phyloP scores from a whole-genome alignment of 129 eudicot species.

The Arctium lappa region DNA sequence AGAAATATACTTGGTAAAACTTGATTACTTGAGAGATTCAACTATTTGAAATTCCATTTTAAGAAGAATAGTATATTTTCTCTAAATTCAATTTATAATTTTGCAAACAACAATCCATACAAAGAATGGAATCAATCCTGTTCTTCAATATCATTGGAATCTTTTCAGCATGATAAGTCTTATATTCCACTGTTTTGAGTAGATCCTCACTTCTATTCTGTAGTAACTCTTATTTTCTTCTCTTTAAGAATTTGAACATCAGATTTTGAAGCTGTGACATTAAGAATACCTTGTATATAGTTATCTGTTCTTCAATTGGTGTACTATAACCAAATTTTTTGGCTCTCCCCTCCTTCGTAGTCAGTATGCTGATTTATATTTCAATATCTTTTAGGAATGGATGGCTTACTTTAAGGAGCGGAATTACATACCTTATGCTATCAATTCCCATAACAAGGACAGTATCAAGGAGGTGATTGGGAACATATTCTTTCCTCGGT shows the following conservation, averaged over 20 bases:
- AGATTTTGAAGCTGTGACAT: not conserved
- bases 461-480: slow-evolving; percentile 57
- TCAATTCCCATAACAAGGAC: slow-evolving; percentile 82
- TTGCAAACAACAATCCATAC: not conserved
- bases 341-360: not conserved
- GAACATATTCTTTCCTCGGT: not conserved
- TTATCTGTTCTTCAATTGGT: not conserved
- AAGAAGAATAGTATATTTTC: not conserved
- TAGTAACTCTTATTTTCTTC: not conserved
- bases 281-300: not conserved
- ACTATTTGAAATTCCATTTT: not conserved
- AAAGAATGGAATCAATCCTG: not conserved
- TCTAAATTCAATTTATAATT: too few species aligned
- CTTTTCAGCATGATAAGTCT: not conserved
- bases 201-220: not conserved
- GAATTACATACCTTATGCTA: slow-evolving; percentile 37
- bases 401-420: slow-evolving; percentile 44
- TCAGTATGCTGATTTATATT: not conserved
- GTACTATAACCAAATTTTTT: not conserved
- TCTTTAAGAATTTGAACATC: not conserved
- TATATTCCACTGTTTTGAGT: not conserved
- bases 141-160: not conserved
- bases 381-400: slow-evolving; percentile 57
- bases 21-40: too few species aligned
- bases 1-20: too few species aligned